Base-by-base conservation (phyloP, 176 grass and related monocot genomes). In the Oryza brachyantha region DNA sequence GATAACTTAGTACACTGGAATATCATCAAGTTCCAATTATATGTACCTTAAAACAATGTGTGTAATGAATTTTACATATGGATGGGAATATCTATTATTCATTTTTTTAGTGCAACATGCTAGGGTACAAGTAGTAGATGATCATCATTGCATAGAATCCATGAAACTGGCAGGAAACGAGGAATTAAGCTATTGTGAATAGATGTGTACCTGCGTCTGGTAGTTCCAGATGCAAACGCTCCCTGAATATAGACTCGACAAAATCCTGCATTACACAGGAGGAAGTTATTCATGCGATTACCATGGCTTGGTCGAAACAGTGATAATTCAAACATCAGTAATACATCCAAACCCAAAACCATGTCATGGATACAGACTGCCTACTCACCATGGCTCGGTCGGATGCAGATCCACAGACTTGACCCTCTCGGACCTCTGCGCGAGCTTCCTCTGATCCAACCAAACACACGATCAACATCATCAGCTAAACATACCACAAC, bases 361-460 rank as follows among this genome's bases (percentile, higher is more conserved):
- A 25, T 36, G 48, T 65, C 8, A 52, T 17, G 57, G 52, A 73
- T 57, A 62, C 39, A 58, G 29, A 79, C 72, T 62, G n/a, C 72
- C 0, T 61, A 68, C 75, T 88, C 73, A 98, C 96, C 96, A 98
- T 98, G 96, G 96, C 74, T 98, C 96, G 0, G 92, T 91, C 29
- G 96, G 96, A 72, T 98, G 96, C 61, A 98, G 90, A 98, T 98
- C 96, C 78, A 92, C 96, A 19, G 96, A 98, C 82, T 98, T 98
- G 14, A 98, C 96, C 78, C 96, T 88, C 81, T 98, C 96, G 3
- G 96, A 98, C 78, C 96, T 91, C 85, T 98, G 96, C 10, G 96
- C 88, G 77, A 98, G 88, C 85, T 98, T 98, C 84, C 96, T 90
- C 96, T 98, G 96, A 91, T 98, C 75, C 70, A 84, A 81, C 42